Evolutionary conservation across 2,329 filamentous ascomycete species (phyloP).

Genomic region (Epichloe typhina): DNA sequence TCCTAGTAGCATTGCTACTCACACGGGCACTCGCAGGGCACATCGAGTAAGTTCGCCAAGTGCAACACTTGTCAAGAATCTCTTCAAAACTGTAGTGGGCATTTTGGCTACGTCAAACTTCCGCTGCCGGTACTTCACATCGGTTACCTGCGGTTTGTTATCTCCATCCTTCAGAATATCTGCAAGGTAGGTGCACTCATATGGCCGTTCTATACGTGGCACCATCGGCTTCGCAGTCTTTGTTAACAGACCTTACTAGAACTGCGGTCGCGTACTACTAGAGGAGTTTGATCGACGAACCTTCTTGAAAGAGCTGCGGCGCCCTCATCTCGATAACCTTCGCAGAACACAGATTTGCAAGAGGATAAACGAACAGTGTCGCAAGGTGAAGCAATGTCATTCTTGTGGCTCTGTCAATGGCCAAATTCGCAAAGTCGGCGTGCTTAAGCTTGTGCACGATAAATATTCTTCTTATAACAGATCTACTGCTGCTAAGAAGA

Average conservation of each 20-base stretch:
- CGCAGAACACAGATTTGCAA: conserved; percentile 74
- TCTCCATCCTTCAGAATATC: conserved; percentile 83
- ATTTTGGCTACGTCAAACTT: conserved; percentile 87
- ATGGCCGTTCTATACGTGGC: not conserved
- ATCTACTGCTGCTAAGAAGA: conserved; percentile 76
- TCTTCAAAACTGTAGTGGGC: conserved; percentile 77
- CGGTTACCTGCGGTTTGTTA: conserved; percentile 87
- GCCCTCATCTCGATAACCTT: conserved; percentile 75
- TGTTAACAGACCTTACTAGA: not conserved
- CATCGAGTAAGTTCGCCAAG: conserved; percentile 66
- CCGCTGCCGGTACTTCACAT: conserved; percentile 91
- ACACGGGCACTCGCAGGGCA: conserved; percentile 39
- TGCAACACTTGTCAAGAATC: conserved; percentile 77
- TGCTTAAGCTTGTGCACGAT: conserved; percentile 90
- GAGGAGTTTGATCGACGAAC: conserved; percentile 64
- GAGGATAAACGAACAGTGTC: conserved; percentile 76
- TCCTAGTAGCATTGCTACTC: not conserved
- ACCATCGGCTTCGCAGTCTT: not conserved
- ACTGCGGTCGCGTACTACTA: conserved; percentile 74
- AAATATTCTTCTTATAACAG: conserved; percentile 81
- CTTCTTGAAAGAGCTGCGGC: conserved; percentile 68
- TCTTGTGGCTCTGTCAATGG: conserved; percentile 77
- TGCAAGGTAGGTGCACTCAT: conserved; percentile 50
- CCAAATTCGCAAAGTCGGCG: conserved; percentile 78
- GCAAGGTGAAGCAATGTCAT: conserved; percentile 72